Base-by-base conservation (phyloP, 805 yeast genomes). In the Priceomyces castillae region DNA sequence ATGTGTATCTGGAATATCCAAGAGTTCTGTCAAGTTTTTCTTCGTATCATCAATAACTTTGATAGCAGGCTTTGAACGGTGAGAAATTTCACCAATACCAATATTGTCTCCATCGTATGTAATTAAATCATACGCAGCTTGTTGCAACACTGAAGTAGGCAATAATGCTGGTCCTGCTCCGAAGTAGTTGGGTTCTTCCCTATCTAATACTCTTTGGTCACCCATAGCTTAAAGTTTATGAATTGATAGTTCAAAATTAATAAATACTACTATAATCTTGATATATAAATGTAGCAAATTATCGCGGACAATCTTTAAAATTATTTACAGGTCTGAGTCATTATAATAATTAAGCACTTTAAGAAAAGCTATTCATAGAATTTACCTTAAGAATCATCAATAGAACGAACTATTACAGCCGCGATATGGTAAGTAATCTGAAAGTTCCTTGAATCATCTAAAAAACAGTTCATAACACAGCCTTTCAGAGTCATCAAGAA, bases 131-230 rank as follows among this genome's bases (percentile, higher is more conserved):
- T 64, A 61, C 1, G 97, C 95, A 4, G 97, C 96, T 67, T 87
- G 84, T 66, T 88, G 84, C 42, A 94, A 76, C 2, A 92, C 98
- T 3, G 66, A 58, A 2, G 92, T 81, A 26, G 98, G 97, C 35
- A 94, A 74, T 41, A 83, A 76, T 1, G 99, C 99, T 39, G 99
- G 99, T 11, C 99, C 99, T n/a, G 99, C 98, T 44, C 98, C 99
- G 58, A 89, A 94, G 62, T 94, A 87, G 58, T 79, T 71, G 43
- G 90, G 89, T 57, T 82, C 82, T 62, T 75, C 82, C 71, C 92
- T 80, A 37, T 78, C 75, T 42, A 82, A 64, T 10, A 75, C 28
- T 41, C 37, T 49, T 20, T 40, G 35, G 20, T 34, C 22, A 12
- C 25, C 28, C 43, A 40, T 40, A 20, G 26, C n/a, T 35, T 33